Conservation (phyloP, 2,329 filamentous ascomycete species). For the Fusarium multiceps region DNA sequence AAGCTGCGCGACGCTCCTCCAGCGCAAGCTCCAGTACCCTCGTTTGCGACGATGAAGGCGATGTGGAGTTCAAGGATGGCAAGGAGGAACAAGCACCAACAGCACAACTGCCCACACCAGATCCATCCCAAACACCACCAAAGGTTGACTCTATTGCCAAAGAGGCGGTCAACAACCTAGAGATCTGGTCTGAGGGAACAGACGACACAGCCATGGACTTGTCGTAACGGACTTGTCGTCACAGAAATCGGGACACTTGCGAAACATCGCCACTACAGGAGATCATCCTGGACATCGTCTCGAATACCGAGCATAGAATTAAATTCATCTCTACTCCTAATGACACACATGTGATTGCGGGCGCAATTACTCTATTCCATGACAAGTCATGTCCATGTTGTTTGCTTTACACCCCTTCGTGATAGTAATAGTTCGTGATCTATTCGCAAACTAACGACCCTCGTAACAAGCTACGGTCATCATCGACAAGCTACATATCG, state of each 20-base stretch:
- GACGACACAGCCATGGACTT: background rate
- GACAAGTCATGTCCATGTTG: constrained; percentile 3
- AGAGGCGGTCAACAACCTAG: background rate
- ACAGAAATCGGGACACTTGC: constrained; percentile 2
- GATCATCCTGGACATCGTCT: background rate
- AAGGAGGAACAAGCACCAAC: background rate
- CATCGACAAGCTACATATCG: background rate
- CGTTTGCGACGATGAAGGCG: background rate
- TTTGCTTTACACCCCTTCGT: constrained; percentile 19
- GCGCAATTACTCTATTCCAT: constrained; percentile 4
- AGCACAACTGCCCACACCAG: background rate
- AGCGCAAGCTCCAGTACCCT: background rate
- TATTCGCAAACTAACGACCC: background rate
- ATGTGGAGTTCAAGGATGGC: background rate
- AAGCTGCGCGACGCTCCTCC: background rate
- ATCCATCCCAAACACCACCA: background rate
- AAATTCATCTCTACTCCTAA: constrained; percentile 5
- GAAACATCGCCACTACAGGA: background rate
- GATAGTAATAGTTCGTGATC: constrained; percentile 3
- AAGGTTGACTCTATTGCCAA: background rate
- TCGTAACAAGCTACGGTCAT: background rate
- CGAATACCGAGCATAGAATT: constrained; percentile 9
- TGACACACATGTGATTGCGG: constrained; percentile 19
- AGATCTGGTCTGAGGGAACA: background rate
- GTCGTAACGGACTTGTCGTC: constrained; percentile 3